Evolutionary conservation across 148 eudicot species (phyloP), one percentile per base, ranked within the genome.

Genomic region (Rhododendron williamsianum): DNA sequence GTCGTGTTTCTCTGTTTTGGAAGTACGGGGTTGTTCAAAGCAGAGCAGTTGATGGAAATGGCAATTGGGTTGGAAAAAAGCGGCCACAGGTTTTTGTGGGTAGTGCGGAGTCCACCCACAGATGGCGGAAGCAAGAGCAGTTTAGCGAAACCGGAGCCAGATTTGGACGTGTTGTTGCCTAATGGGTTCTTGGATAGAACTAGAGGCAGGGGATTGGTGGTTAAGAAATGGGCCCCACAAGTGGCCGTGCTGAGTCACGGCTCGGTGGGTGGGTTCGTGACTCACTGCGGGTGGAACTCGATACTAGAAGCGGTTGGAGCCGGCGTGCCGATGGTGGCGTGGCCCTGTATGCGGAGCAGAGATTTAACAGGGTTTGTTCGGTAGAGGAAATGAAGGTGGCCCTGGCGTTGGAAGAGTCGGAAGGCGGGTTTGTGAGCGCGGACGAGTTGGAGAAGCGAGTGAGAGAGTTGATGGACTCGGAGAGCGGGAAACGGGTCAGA

Each of bases 301-400:
- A 76, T 81, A 65, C 45, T 91, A 38, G 92, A 91, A 83, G 90
- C 89, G 0, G 82, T 91, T 1, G 52, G 60, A 36, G 88, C 85
- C 3, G 92, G 91, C 9, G 90, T 89, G 56, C 91, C 93, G 2
- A 83, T 92, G 85, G 86, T 92, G 43, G 91, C 88, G 0, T 92
- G 93, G 91, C 93, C 92, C 63, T 92, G 10, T 91, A 92, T 25
- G 91, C 92, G 1, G 92, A 90, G 43, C 94, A 90, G 77, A 89
- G 86, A 78, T 67, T 91, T n/a, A 92, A 91, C 52, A 89, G 77
- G 88, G 87, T 91, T 9, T 52, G 87, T 23, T 43, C 89, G 74
- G 92, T 91, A 30, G 88, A 91, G 81, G 92, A 87, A 63, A 21
- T 92, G 41, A 84, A 85, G 51, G 82, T 88, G 21, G 92, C 91